Conservation (phyloP, 202 grass and related monocot genomes). For the Panicum virgatum region DNA sequence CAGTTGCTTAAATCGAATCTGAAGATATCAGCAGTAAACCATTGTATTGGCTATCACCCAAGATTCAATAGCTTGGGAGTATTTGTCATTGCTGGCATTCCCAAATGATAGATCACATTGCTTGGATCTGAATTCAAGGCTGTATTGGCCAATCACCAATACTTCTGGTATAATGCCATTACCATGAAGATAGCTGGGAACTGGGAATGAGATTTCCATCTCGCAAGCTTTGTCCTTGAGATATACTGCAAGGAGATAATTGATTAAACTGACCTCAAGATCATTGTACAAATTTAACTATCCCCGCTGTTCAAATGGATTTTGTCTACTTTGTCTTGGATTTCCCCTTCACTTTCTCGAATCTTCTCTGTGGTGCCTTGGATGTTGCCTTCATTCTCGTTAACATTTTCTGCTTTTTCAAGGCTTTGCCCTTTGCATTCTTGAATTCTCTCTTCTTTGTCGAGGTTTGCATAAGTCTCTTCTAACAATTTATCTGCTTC, state of each 20-base stretch:
- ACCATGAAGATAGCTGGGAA: not conserved
- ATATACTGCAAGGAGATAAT: conserved; percentile 21
- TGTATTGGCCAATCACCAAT: conserved; percentile 19
- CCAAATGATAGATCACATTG: conserved; percentile 3
- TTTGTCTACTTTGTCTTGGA: conserved; percentile 26
- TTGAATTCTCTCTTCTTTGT: conserved; percentile 15
- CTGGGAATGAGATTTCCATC: conserved; percentile 25
- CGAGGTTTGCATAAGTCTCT: not conserved
- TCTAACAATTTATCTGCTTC: conserved; percentile 15
- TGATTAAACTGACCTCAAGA: conserved; percentile 29
- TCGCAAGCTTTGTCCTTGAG: conserved; percentile 19
- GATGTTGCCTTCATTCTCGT: not conserved
- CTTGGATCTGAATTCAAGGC: conserved; percentile 29
- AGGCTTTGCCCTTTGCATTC: conserved; percentile 10
- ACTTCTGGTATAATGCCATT: conserved; percentile 28
- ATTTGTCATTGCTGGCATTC: conserved; percentile 20
- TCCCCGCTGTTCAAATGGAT: conserved; percentile 26
- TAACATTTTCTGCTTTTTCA: conserved; percentile 17
- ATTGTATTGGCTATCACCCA: not conserved
- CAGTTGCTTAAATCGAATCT: conserved; percentile 35
- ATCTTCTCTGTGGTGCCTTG: conserved; percentile 24
- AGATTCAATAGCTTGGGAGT: not conserved
- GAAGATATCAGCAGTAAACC: not conserved
- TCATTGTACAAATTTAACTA: conserved; percentile 28
- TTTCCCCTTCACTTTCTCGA: not conserved